These are phyloP conservation scores for Akanthomyces lecanii DNA, from an alignment of 2,329 filamentous ascomycete genomes.

Conservation along the genomic window DNA sequence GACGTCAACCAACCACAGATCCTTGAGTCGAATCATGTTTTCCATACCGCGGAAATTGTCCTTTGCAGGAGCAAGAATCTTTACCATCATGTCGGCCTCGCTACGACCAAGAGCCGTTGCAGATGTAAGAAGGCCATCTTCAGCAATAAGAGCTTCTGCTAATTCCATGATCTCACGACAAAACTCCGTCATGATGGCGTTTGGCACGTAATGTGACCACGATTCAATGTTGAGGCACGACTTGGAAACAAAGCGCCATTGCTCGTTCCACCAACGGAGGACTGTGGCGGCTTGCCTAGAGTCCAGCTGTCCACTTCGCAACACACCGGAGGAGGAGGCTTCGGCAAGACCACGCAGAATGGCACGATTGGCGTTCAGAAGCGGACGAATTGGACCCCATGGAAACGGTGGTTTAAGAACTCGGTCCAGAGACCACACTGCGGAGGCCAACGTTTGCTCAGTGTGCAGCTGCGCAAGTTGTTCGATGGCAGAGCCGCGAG, in stretches of 20 bases:
- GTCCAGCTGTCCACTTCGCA: slow-evolving; percentile 53
- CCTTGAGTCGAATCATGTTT: slow-evolving; percentile 85
- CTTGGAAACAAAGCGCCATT: slow-evolving; percentile 77
- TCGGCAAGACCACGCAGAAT: slow-evolving; percentile 55
- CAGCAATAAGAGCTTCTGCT: slow-evolving; percentile 76
- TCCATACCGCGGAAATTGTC: slow-evolving; percentile 63
- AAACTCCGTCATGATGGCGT: slow-evolving; percentile 80
- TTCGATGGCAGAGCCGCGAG: slow-evolving; percentile 37
- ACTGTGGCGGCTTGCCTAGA: slow-evolving; percentile 61
- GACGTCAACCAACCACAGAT: slow-evolving; percentile 77
- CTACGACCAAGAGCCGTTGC: slow-evolving; percentile 41
- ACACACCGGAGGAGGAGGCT: slow-evolving; percentile 48
- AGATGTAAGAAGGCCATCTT: slow-evolving; percentile 78
- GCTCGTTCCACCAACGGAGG: slow-evolving; percentile 74
- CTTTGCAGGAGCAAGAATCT: slow-evolving; percentile 37
- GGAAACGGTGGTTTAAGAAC: slow-evolving; percentile 36
- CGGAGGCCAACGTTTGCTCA: slow-evolving; percentile 38
- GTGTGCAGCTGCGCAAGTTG: slow-evolving; percentile 38
- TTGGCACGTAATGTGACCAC: slow-evolving; percentile 77
- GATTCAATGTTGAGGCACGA: slow-evolving; percentile 78
- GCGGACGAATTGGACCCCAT: slow-evolving; percentile 55
- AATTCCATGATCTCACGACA: slow-evolving; percentile 95
- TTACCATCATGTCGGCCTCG: slow-evolving; percentile 37
- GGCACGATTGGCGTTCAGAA: slow-evolving; percentile 54
- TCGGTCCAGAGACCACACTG: slow-evolving; percentile 40